These are phyloP conservation scores for Mollisia scopiformis DNA, from an alignment of 2,329 filamentous ascomycete species.

Conservation along the genomic window DNA sequence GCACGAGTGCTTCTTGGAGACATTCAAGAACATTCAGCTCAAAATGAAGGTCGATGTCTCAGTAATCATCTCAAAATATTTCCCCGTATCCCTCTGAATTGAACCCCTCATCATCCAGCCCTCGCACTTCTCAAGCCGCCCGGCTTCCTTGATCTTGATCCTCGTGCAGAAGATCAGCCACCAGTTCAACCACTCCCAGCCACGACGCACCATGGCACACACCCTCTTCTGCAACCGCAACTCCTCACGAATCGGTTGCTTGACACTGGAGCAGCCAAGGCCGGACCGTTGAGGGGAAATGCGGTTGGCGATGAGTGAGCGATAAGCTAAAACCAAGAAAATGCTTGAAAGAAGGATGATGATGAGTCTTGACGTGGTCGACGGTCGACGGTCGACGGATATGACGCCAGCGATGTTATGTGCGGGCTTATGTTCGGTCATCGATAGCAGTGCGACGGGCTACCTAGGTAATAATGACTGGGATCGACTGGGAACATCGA, in stretches of 20 bases:
- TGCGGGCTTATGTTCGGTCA: no score
- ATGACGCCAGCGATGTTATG: not conserved
- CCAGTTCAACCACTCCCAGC: not conserved
- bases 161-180: not conserved
- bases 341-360: not conserved
- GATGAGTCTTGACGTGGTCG: no score
- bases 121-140: not conserved
- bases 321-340: not conserved
- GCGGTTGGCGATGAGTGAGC: not conserved
- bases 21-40: not conserved
- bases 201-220: not conserved
- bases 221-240: not conserved
- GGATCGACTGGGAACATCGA: not conserved
- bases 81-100: not conserved
- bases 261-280: not conserved
- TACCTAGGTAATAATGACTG: not conserved
- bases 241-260: not conserved
- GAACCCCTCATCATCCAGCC: not conserved
- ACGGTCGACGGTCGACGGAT: no score
- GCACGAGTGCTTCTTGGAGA: no score
- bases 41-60: not conserved
- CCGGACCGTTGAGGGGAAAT: not conserved
- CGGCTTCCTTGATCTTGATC: not conserved
- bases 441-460: no score
- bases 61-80: not conserved